Evolutionary conservation across 2,329 filamentous ascomycete genomes (phyloP), one percentile per base, ranked within the genome.

Genomic region (Aulographum hederae): DNA sequence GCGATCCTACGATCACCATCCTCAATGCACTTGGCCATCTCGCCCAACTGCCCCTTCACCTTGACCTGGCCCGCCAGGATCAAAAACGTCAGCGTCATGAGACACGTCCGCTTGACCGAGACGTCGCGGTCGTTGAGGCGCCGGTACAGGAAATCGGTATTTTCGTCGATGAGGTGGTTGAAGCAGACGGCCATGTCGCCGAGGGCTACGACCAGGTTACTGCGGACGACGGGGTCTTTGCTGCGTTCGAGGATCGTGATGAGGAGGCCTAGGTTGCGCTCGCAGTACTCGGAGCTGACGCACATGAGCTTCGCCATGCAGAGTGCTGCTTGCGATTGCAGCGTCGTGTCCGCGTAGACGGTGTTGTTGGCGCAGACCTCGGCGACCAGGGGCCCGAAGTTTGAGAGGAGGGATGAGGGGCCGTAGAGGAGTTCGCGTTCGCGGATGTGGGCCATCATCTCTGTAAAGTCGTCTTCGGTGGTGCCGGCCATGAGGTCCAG

Each of bases 151-250:
- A 95, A 98, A 51, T 98, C 89, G 0, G 89, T 98, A 54, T 98
- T 95, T 57, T 98, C 91, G 48, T 98, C 91, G 43, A 98, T 94
- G 31, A 98, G 69, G 48, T 98, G 89, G 49, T 98, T 98, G 67
- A 98, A 98, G 66, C 85, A 94, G 15, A 98, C 89, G 0, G 91
- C 91, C 89, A 98, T 98, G 50, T 98, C 89, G 25, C 89, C 89
- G 0, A 98, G 71, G 0, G 89, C 86, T 43, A 98, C 92, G 13
- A 98, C 91, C 6, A 91, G 81, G 48, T 98, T 98, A 44, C 81
- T 92, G 32, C 89, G 76, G 25, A 92, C 86, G 13, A 85, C 92
- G 1, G 91, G 78, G 45, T 94, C 82, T 19, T 81, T 71, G 2
- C 84, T 94, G 18, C 84, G 76, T 57, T 98, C 89, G 63, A 98